A percentile compares a stretch with the other conserved stretches of the same genome.
Evolutionary conservation across 768 basidiomycete genomes (phyloP).

Genomic region (Fomitopsis pulvina): DNA sequence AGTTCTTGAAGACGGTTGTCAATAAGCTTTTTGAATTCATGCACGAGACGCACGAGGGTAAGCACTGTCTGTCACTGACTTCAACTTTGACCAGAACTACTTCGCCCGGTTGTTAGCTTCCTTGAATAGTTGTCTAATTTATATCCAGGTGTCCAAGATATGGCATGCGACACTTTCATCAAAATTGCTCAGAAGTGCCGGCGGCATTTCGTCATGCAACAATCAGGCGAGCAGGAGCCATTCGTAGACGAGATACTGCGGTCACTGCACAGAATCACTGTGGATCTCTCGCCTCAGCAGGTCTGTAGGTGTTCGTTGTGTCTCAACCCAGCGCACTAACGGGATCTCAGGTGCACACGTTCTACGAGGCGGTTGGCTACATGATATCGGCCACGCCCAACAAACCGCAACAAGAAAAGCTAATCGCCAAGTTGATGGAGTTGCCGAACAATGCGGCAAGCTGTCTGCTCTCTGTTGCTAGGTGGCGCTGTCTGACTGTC

Average conservation of each 20-base stretch:
- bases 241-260: constrained; percentile 97
- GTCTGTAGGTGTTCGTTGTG: constrained; percentile 17
- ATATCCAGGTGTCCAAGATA: constrained; percentile 88
- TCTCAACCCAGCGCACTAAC: not conserved
- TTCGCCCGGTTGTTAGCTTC: not conserved
- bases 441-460: constrained; percentile 92
- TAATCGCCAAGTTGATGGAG: constrained; percentile 95
- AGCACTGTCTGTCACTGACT: constrained; percentile 13
- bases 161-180: constrained; percentile 99
- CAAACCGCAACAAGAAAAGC: constrained; percentile 91
- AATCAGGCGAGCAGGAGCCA: constrained; percentile 93
- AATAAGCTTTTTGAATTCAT: constrained; percentile 99
- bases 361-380: constrained; percentile 98
- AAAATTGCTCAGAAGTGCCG: constrained; percentile 99
- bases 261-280: constrained; percentile 86
- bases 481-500: not conserved
- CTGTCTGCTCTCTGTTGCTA: constrained; percentile 5
- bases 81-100: constrained; percentile 4
- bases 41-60: constrained; percentile 99
- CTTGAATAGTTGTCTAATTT: constrained; percentile 5
- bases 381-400: constrained; percentile 99
- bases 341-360: constrained; percentile 71
- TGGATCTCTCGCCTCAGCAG: constrained; percentile 91
- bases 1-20: constrained; percentile 99
- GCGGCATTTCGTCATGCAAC: constrained; percentile 97